Conservation (phyloP, 352 stramenopile species). For the Phytopythium aichiense region DNA sequence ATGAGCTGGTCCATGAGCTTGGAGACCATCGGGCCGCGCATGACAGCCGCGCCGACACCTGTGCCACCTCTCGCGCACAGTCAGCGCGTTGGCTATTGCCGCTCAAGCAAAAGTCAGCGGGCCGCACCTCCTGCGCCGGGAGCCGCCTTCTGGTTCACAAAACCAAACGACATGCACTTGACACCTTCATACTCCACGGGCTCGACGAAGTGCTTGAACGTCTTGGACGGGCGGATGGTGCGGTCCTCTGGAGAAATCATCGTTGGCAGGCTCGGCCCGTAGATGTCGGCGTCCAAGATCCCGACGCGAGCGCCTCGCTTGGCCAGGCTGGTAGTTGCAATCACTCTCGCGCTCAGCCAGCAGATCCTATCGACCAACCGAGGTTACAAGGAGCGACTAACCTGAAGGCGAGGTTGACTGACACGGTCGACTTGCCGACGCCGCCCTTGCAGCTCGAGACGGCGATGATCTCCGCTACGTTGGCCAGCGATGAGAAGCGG, state of each 20-base stretch:
- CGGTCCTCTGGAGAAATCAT: slow-evolving; percentile 87
- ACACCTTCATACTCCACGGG: slow-evolving; percentile 86
- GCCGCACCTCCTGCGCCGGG: slow-evolving; percentile 62
- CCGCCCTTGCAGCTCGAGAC: slow-evolving; percentile 96
- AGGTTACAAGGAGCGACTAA: slow-evolving; percentile 4
- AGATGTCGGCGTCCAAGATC: slow-evolving; percentile 99
- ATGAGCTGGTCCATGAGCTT: slow-evolving; percentile 97
- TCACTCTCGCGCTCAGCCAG: not conserved
- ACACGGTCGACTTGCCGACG: slow-evolving; percentile 99
- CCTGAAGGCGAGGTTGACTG: slow-evolving; percentile 97
- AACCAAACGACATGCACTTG: slow-evolving; percentile 93
- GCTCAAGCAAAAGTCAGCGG: not conserved
- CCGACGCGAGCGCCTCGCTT: slow-evolving; percentile 92
- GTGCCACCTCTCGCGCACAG: not conserved
- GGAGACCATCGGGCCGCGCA: slow-evolving; percentile 98
- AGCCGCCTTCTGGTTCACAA: slow-evolving; percentile 84
- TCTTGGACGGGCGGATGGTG: slow-evolving; percentile 65
- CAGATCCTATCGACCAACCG: not conserved
- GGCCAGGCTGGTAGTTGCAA: slow-evolving; percentile 47
- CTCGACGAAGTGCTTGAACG: slow-evolving; percentile 70
- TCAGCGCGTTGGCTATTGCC: not conserved
- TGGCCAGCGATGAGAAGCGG: slow-evolving; percentile 73
- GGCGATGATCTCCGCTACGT: slow-evolving; percentile 86
- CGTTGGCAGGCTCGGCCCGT: slow-evolving; percentile 97
- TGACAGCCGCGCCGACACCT: slow-evolving; percentile 88